phyloP scores from a whole-genome alignment of 176 grass and related monocot species.

The Dactylis glomerata region DNA sequence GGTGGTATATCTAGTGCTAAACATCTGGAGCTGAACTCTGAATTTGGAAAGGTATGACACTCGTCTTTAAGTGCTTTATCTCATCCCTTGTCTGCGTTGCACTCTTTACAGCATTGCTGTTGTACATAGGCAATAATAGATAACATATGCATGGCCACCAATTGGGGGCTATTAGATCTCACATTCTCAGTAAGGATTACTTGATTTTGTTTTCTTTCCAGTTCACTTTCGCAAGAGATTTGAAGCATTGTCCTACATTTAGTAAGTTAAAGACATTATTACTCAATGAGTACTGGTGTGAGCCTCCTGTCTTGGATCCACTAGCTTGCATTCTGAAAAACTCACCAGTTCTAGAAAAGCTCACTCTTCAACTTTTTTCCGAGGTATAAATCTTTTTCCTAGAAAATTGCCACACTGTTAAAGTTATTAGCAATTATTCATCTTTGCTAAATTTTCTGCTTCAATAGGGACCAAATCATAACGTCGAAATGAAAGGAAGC shows the following conservation, averaged over 20 bases:
- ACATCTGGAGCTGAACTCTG: neutral
- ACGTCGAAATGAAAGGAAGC: neutral
- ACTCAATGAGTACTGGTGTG: neutral
- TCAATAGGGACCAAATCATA: neutral
- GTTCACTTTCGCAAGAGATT: constrained; percentile 11
- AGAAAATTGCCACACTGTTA: neutral
- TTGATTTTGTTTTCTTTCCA: neutral
- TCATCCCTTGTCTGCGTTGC: neutral
- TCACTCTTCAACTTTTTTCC: too few species aligned
- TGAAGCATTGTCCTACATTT: neutral
- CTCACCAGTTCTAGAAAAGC: constrained; percentile 14
- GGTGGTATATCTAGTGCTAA: neutral
- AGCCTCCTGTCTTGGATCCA: neutral
- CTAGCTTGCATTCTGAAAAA: constrained; percentile 4
- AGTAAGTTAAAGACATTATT: neutral
- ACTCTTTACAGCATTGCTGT: neutral
- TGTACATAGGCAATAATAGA: neutral
- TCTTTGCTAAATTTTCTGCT: neutral
- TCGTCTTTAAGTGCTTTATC: neutral
- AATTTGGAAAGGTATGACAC: neutral
- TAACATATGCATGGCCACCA: neutral
- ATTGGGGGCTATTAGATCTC: neutral
- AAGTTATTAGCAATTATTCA: neutral
- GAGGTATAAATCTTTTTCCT: neutral
- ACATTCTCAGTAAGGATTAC: neutral